Percentiles rank a stretch among this genome's conserved stretches.
Evolutionary conservation across 805 yeast species (phyloP).

Genomic region (Sungouiella thailandica): DNA sequence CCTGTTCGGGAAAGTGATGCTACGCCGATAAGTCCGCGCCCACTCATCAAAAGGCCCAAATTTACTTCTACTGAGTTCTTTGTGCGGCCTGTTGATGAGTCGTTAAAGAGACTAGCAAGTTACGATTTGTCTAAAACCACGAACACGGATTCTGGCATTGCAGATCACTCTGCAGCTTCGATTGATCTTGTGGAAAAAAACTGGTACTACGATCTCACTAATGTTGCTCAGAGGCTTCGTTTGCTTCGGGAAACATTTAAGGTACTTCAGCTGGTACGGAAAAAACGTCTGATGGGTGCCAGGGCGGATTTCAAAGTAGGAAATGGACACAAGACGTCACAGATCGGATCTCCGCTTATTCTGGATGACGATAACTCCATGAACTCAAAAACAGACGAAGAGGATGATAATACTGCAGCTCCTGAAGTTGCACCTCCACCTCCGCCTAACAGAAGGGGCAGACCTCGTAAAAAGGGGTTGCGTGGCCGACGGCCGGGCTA

Average conservation of each 20-base stretch:
- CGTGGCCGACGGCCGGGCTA: slow-evolving; percentile 9
- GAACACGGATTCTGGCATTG: no score
- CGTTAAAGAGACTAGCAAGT: slow-evolving; percentile 7
- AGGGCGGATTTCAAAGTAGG: slow-evolving; percentile 13
- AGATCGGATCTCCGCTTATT: slow-evolving; percentile 8
- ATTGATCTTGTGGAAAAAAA: not conserved
- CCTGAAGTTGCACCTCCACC: slow-evolving; percentile 3
- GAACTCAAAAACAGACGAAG: slow-evolving; percentile 9
- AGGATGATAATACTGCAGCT: slow-evolving; percentile 4
- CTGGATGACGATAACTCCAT: slow-evolving; percentile 13
- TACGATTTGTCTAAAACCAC: slow-evolving; percentile 2
- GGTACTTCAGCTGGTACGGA: slow-evolving; percentile 16
- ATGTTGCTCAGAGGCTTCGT: slow-evolving; percentile 15
- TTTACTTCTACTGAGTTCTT: not conserved
- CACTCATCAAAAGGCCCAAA: no score
- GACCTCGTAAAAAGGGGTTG: slow-evolving; percentile 13
- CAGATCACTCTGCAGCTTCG: not conserved
- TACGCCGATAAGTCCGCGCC: no score
- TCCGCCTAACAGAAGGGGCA: slow-evolving; percentile 12
- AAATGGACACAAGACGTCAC: slow-evolving; percentile 7
- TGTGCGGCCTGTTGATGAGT: slow-evolving; percentile 9
- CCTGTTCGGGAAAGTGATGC: no score
- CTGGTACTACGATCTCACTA: slow-evolving; percentile 14
- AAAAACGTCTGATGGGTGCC: slow-evolving; percentile 14
- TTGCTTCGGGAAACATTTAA: slow-evolving; percentile 15